Conservation (phyloP, 805 yeast species). For the Candida wancherniae region DNA sequence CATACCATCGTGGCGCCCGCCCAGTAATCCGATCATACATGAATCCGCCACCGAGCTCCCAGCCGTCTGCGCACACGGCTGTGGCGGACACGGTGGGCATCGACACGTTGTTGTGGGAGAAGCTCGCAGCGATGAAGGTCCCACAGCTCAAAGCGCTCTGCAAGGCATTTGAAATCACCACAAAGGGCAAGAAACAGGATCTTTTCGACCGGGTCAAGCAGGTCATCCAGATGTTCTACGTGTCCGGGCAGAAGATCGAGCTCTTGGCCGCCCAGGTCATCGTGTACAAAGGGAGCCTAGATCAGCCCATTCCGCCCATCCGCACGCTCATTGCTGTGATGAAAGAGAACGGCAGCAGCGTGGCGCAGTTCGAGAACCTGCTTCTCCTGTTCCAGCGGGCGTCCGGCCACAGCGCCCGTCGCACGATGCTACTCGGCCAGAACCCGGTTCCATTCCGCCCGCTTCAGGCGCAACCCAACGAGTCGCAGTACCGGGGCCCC, state of each 20-base stretch:
- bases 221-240: constrained; percentile 40
- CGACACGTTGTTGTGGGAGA: constrained; percentile 8
- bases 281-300: constrained; percentile 33
- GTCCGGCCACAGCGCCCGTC: neutral
- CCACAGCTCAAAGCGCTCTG: constrained; percentile 51
- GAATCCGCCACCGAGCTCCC: too few species aligned
- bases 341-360: constrained; percentile 22
- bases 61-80: too few species aligned
- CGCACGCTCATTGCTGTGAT: constrained; percentile 23
- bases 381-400: constrained; percentile 2
- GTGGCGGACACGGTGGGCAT: too few species aligned
- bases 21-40: too few species aligned
- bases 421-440: neutral
- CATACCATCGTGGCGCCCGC: too few species aligned
- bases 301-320: constrained; percentile 37
- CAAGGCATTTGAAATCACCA: constrained; percentile 43
- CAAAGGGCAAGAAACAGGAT: constrained; percentile 58
- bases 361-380: constrained; percentile 7
- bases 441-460: neutral
- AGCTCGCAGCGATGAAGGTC: constrained; percentile 40
- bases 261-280: constrained; percentile 43
- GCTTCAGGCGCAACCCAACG: neutral
- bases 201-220: constrained; percentile 50
- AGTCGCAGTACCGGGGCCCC: constrained; percentile 24
- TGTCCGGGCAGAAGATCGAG: constrained; percentile 37